Evolutionary conservation across 2,329 filamentous ascomycete species (phyloP).

Genomic region (Gremmenia infestans): DNA sequence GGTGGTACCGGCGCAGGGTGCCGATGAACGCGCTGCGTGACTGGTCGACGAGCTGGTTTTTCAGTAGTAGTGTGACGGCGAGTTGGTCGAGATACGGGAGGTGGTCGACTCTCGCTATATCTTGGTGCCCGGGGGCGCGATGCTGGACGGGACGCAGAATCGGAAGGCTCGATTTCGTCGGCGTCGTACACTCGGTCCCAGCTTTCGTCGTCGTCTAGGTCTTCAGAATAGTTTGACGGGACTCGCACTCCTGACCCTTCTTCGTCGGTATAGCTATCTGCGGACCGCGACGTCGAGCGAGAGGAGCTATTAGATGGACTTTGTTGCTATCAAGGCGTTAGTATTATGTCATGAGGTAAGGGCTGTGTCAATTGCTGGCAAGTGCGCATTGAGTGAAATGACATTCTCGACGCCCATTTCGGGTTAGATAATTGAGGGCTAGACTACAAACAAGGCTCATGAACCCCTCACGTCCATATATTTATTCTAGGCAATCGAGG

Average conservation of each 20-base stretch:
- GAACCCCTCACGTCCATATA: not conserved
- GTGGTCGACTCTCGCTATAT: slow-evolving; percentile 29
- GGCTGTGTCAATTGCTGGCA: not conserved
- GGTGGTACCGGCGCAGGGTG: slow-evolving; percentile 45
- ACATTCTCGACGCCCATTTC: not conserved
- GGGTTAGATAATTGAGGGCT: not conserved
- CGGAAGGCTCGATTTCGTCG: slow-evolving; percentile 51
- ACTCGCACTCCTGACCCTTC: slow-evolving; percentile 29
- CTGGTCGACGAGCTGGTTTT: slow-evolving; percentile 32
- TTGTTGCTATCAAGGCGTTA: slow-evolving; percentile 8
- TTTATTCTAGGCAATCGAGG: not conserved
- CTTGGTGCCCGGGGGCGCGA: slow-evolving; percentile 35
- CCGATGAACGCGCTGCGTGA: slow-evolving; percentile 38
- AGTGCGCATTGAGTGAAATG: not conserved
- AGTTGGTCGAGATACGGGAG: slow-evolving; percentile 35
- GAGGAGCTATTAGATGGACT: slow-evolving; percentile 24
- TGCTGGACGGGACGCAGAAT: slow-evolving; percentile 50
- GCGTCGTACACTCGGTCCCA: slow-evolving; percentile 35
- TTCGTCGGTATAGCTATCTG: slow-evolving; percentile 28
- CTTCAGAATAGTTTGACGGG: slow-evolving; percentile 21
- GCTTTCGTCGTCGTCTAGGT: slow-evolving; percentile 7
- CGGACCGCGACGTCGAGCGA: slow-evolving; percentile 24
- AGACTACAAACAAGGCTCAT: not conserved
- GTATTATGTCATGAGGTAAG: not conserved
- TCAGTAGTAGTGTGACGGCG: slow-evolving; percentile 32